Percentiles rank a stretch among this genome's conserved stretches.
These are phyloP conservation scores for Aegilops tauschii DNA, from an alignment of 176 grass and related monocot genomes.

Conservation along the genomic window DNA sequence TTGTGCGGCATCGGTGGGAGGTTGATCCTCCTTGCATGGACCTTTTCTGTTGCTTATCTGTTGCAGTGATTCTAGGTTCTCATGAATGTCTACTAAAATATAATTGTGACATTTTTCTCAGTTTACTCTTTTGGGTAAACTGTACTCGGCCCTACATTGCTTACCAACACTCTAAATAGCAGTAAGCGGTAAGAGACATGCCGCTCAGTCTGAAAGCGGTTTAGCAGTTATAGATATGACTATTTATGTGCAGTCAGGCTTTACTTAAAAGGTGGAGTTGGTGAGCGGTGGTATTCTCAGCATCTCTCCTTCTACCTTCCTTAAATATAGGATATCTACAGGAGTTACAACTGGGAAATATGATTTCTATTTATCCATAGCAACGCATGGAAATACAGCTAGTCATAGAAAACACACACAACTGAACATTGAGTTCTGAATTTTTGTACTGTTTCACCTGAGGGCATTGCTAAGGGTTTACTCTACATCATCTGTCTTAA, in stretches of 20 bases:
- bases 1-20: constrained; percentile 72
- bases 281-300: background rate
- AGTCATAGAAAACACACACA: background rate
- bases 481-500: background rate
- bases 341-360: background rate
- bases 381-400: background rate
- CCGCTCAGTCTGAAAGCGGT: background rate
- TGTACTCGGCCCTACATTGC: background rate
- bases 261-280: background rate
- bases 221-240: background rate
- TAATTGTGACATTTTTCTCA: constrained; percentile 23
- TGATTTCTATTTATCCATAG: background rate
- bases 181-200: background rate
- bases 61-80: background rate
- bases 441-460: background rate
- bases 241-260: constrained; percentile 5
- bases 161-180: background rate
- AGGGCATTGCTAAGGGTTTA: background rate
- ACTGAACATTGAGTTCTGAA: background rate
- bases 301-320: background rate
- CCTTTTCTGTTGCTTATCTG: constrained; percentile 4
- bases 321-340: constrained; percentile 3
- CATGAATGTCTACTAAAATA: background rate
- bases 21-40: constrained; percentile 36
- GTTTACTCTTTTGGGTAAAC: background rate